phyloP scores from a whole-genome alignment of 768 basidiomycete species.

The Trametes meyenii region DNA sequence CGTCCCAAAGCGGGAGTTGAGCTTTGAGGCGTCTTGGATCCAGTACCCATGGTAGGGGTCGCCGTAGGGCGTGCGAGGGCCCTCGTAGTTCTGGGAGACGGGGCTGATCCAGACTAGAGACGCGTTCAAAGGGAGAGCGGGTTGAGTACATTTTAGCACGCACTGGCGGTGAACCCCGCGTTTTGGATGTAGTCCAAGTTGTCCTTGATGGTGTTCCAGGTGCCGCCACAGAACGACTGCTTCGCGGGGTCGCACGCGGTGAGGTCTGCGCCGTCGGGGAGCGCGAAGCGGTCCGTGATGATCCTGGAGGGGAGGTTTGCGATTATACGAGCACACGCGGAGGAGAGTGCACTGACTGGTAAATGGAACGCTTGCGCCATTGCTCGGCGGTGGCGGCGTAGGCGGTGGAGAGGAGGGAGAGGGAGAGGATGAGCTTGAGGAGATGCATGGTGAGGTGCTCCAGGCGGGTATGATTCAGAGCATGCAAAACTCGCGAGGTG shows the following conservation, averaged over 20 bases:
- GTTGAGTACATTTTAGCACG: constrained; percentile 24
- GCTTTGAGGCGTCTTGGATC: constrained; percentile 65
- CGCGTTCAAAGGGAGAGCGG: neutral
- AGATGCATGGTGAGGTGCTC: constrained; percentile 26
- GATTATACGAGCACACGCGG: neutral
- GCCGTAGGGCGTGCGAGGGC: constrained; percentile 70
- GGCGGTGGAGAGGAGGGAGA: constrained; percentile 36
- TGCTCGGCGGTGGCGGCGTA: constrained; percentile 68
- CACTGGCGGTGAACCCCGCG: constrained; percentile 80
- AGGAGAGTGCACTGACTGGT: constrained; percentile 55
- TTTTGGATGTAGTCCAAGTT: constrained; percentile 86
- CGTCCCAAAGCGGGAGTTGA: constrained; percentile 76
- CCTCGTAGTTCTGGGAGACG: constrained; percentile 76
- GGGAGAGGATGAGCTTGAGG: constrained; percentile 32
- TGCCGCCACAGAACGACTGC: constrained; percentile 85
- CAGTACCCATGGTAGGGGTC: constrained; percentile 90
- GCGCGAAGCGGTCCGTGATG: constrained; percentile 77
- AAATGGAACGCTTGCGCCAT: constrained; percentile 79
- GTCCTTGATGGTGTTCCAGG: constrained; percentile 72
- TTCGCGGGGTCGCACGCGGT: constrained; percentile 57
- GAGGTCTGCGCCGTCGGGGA: constrained; percentile 54
- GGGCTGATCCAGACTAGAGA: constrained; percentile 82
- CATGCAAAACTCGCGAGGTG: constrained; percentile 2
- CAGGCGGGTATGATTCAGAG: constrained; percentile 20
- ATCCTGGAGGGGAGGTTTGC: constrained; percentile 42